Base-by-base conservation (phyloP, 768 basidiomycete genomes). In the Pulveroboletus frians region DNA sequence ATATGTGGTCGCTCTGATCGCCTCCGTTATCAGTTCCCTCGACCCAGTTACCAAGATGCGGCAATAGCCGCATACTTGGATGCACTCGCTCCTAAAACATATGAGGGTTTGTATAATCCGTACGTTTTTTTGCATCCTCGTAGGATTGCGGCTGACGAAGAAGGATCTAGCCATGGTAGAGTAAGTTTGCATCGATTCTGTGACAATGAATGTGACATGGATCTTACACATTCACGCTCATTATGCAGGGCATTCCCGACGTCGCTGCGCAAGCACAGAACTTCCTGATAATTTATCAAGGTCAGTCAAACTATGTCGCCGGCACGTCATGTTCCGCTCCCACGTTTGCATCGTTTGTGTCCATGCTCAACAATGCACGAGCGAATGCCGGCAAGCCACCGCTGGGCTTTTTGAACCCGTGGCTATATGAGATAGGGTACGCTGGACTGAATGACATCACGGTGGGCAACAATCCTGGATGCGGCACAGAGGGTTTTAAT, bases 321-420 rank as follows among this genome's bases (percentile, higher is more conserved):
- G 87, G 87, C 30, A 89, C 87, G 2, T 85, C 84, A 13, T 81
- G 81, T 1, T 61, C 84, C 1, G 59, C 81, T 8, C 86, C 85
- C 0, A 73, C 83, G 0, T 83, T 89, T 50, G 75, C 85, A 6
- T 79, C 74, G 21, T 69, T 88, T 44, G 70, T 86, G 15, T 73
- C 84, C 3, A 73, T 88, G 53, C 65, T 88, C 44, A 85, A 86
- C 45, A 83, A 86, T 48, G 80, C 76, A 2, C 76, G 81, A 8
- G 62, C 84, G 21, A 64, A 66, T 3, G 68, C 67, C 0, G 68
- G 70, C 0, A 65, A 70, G 43, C 57, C 65, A 9, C 48, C 81
- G 21, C 66, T 86, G n/a, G 84, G 84, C 0, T 84, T 85, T 66
- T 67, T 87, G 51, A 85, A 85, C 62, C 84, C 82, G 2, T 69